Conservation (phyloP, 768 basidiomycete genomes). For the Tricholoma sp. region DNA sequence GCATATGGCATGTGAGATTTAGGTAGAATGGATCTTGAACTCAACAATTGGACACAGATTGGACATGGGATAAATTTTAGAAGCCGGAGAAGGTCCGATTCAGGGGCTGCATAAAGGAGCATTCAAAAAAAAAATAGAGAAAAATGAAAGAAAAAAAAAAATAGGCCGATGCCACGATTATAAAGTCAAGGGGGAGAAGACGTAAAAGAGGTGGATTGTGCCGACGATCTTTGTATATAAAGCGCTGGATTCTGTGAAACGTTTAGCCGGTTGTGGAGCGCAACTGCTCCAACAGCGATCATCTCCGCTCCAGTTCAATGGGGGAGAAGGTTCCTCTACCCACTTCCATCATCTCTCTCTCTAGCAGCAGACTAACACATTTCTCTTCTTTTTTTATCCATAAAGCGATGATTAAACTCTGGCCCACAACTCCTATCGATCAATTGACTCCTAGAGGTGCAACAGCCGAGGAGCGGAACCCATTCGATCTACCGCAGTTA, state of each 20-base stretch:
- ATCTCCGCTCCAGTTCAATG: neutral
- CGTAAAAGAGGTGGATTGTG: neutral
- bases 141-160: neutral
- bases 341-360: conserved; percentile 12
- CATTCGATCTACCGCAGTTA: conserved; percentile 45
- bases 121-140: neutral
- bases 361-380: conserved; percentile 16
- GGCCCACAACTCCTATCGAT: conserved; percentile 49
- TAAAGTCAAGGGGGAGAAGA: neutral
- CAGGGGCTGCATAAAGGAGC: conserved; percentile 1
- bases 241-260: neutral
- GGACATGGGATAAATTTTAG: neutral
- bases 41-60: neutral
- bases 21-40: neutral
- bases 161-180: neutral
- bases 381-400: conserved; percentile 15
- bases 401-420: conserved; percentile 60
- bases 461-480: conserved; percentile 44
- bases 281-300: conserved; percentile 7
- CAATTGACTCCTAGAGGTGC: conserved; percentile 56
- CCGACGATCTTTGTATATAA: neutral
- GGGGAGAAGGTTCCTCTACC: neutral
- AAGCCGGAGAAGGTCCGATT: neutral
- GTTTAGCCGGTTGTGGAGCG: neutral
- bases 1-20: neutral